Conservation (phyloP, 2,329 filamentous ascomycete genomes). For the Pseudogymnoascus verrucosus region DNA sequence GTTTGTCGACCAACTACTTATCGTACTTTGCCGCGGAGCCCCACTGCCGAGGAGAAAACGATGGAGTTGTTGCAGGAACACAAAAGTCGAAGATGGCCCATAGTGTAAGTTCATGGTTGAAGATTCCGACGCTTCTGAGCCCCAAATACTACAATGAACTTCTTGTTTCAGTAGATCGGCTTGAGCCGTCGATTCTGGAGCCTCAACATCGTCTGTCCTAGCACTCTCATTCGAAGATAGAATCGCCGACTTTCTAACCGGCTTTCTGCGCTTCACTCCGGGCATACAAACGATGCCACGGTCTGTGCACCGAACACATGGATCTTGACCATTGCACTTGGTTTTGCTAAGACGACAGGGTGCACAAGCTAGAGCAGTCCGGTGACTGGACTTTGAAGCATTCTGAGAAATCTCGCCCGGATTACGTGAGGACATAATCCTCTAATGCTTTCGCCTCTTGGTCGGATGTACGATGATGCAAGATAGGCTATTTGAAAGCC, state of each 20-base stretch:
- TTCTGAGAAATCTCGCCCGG: background rate
- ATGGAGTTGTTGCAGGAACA: constrained; percentile 12
- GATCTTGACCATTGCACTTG: constrained; percentile 9
- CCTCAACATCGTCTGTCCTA: background rate
- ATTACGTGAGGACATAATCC: background rate
- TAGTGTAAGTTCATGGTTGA: constrained; percentile 10
- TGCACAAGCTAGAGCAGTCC: constrained; percentile 7
- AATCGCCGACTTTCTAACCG: background rate
- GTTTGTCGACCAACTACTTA: background rate
- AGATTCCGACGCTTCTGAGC: constrained; percentile 8
- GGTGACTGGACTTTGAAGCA: background rate
- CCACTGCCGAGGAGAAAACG: constrained; percentile 1
- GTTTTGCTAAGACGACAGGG: constrained; percentile 10
- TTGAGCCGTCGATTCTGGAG: background rate
- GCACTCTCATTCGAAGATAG: background rate
- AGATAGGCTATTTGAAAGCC: background rate
- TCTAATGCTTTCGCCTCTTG: background rate
- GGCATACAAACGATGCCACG: constrained; percentile 10
- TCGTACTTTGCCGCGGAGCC: constrained; percentile 1
- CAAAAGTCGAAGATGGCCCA: constrained; percentile 11
- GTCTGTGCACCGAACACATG: constrained; percentile 10
- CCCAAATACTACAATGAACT: constrained; percentile 9
- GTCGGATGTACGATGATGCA: background rate
- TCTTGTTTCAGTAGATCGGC: constrained; percentile 5
- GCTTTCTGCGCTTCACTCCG: background rate